Conservation (phyloP, 2,329 filamentous ascomycete species). For the Ascochyta lentis region DNA sequence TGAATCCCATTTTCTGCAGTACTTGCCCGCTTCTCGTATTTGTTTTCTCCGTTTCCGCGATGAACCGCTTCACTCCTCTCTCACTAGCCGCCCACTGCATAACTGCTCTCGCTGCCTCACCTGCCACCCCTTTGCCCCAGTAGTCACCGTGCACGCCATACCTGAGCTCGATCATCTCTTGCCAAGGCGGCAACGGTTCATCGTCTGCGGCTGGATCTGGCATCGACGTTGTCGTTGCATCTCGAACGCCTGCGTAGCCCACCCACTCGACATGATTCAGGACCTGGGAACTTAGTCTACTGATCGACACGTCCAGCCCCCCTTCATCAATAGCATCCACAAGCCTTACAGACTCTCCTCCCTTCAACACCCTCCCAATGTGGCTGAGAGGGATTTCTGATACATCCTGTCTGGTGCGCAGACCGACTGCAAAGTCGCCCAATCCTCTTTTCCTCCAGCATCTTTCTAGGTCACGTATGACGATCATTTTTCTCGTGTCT, state of each 20-base stretch:
- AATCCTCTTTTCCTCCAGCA: slow-evolving; percentile 21
- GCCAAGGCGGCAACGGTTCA: slow-evolving; percentile 21
- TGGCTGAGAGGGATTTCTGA: background rate
- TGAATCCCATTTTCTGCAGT: slow-evolving; percentile 36
- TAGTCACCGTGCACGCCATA: slow-evolving; percentile 21
- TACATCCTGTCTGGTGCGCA: slow-evolving; percentile 3
- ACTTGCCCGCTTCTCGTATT: slow-evolving; percentile 33
- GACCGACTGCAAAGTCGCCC: slow-evolving; percentile 24
- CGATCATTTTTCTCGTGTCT: slow-evolving; percentile 16
- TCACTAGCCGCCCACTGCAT: slow-evolving; percentile 25
- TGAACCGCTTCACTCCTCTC: slow-evolving; percentile 20
- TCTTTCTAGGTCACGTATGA: slow-evolving; percentile 20
- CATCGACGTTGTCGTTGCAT: slow-evolving; percentile 27
- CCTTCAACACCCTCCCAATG: background rate
- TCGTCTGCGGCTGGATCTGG: slow-evolving; percentile 11
- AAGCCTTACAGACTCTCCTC: background rate
- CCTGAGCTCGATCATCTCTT: slow-evolving; percentile 27
- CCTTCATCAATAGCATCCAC: background rate
- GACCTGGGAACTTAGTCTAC: background rate
- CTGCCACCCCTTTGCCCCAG: slow-evolving; percentile 26
- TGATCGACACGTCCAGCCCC: background rate
- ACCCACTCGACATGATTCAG: slow-evolving; percentile 15
- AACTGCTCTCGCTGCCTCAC: slow-evolving; percentile 25
- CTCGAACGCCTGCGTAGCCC: slow-evolving; percentile 29
- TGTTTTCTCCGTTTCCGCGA: slow-evolving; percentile 32